Evolutionary conservation across 805 yeast genomes (phyloP).

Genomic region (Metschnikowia henanensis): DNA sequence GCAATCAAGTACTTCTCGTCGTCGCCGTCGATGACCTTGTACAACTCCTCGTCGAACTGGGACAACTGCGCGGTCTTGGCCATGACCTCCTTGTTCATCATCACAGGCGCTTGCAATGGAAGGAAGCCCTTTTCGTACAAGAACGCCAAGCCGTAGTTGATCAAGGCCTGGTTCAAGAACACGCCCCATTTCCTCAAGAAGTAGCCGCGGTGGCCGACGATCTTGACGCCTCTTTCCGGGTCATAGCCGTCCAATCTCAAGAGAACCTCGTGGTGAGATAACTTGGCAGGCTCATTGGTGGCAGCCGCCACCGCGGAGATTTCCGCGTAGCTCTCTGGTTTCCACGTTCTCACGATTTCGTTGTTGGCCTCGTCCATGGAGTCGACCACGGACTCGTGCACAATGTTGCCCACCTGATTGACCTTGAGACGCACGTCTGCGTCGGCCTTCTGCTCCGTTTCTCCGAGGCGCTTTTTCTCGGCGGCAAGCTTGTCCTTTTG

Average conservation of each 20-base stretch:
- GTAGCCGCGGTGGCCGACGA: constrained; percentile 98
- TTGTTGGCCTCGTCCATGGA: constrained; percentile 91
- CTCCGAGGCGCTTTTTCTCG: constrained; percentile 65
- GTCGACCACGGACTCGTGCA: constrained; percentile 87
- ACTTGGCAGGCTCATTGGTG: constrained; percentile 69
- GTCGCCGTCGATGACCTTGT: constrained; percentile 95
- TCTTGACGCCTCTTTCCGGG: constrained; percentile 97
- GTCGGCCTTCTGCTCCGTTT: constrained; percentile 80
- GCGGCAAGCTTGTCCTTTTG: constrained; percentile 75
- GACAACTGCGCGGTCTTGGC: constrained; percentile 99
- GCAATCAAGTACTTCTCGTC: constrained; percentile 98
- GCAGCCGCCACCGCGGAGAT: constrained; percentile 71
- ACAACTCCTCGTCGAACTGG: constrained; percentile 96
- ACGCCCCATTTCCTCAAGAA: constrained; percentile 95
- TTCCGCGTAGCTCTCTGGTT: constrained; percentile 65
- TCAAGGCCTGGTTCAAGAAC: constrained; percentile 95
- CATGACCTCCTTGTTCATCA: constrained; percentile 99
- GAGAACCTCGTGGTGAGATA: constrained; percentile 95
- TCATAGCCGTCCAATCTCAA: constrained; percentile 96
- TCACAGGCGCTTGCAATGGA: constrained; percentile 97
- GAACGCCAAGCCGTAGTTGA: constrained; percentile 91
- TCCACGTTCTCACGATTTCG: constrained; percentile 84
- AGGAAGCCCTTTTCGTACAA: constrained; percentile 75
- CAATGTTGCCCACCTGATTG: constrained; percentile 88
- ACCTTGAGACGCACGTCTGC: constrained; percentile 73